phyloP scores from a whole-genome alignment of 1,284 basidiomycete species.

The Trichosporon faecale region DNA sequence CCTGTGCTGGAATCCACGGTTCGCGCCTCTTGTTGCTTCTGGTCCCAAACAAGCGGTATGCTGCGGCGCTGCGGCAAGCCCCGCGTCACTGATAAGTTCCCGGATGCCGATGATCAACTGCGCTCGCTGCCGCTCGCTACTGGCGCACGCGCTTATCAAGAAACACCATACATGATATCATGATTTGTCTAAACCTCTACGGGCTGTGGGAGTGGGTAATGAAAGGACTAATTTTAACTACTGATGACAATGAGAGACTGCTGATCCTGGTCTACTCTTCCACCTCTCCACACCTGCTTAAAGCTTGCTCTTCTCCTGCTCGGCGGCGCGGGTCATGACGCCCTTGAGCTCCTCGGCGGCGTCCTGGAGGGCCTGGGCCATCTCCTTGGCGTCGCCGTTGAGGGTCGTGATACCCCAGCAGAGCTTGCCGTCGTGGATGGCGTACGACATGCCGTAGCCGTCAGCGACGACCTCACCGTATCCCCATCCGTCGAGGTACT shows the following conservation, averaged over 20 bases:
- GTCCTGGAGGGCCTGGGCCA: constrained; percentile 70
- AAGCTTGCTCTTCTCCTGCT: constrained; percentile 35
- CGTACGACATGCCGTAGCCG: constrained; percentile 90
- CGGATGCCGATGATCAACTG: no score
- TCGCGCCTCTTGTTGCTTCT: no score
- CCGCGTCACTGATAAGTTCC: no score
- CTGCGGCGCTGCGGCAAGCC: no score
- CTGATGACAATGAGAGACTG: constrained; percentile 2
- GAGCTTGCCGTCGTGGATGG: constrained; percentile 81
- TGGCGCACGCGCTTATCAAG: not conserved
- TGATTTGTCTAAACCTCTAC: constrained; percentile 11
- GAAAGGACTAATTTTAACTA: constrained; percentile 11
- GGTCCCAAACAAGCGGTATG: not conserved
- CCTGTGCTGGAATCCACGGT: not conserved
- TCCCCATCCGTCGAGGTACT: constrained; percentile 90
- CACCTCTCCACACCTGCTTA: constrained; percentile 13
- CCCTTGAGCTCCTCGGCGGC: constrained; percentile 70
- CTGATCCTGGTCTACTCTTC: not conserved
- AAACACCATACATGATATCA: constrained; percentile 7
- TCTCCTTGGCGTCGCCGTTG: constrained; percentile 61
- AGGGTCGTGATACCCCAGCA: constrained; percentile 89
- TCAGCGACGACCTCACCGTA: constrained; percentile 93
- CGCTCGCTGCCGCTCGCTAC: no score
- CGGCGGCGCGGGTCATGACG: constrained; percentile 69
- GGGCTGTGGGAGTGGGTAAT: not conserved